Evolutionary conservation across 352 stramenopile species (phyloP), one percentile per base, ranked within the genome.

Genomic region (Pythium scleroteichum): DNA sequence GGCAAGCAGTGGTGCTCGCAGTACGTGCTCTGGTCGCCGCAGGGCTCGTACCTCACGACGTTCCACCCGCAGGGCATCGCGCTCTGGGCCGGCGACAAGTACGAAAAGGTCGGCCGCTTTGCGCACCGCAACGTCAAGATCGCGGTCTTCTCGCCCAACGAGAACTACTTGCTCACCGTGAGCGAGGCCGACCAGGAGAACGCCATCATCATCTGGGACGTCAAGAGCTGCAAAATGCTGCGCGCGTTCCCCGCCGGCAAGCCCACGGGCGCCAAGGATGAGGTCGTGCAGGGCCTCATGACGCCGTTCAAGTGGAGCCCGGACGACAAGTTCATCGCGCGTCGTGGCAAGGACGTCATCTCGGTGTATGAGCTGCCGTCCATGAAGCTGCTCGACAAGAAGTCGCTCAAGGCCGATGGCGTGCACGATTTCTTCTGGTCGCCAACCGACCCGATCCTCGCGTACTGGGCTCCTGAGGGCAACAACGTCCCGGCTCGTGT

Each of bases 391-490:
- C 79, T 99, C 8, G 96, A 99, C 61, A 98, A 98, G 73, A 98
- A 98, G 62, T 99, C 96, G 52, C 80, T 99, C 16, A 82, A 87
- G 42, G 91, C 96, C 24, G 86, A 99, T 51, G 96, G 92, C 35
- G 95, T 99, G 46, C 80, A 94, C 59, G 97, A 99, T 71, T 99
- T 99, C 61, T 96, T 98, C 69, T 99, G 97, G 94, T 98, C 90
- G 51, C 96, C 97, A 1, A 98, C 94, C 46, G 85, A 93, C 58
- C 96, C 98, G 49, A 80, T 99, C 44, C 59, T 96, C 40, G 94
- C 96, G 2, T 99, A 99, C 81, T 99, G 97, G 97, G 94, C 96
- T 12, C 94, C 97, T 0, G 96, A 99, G 75, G 77, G 88, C 62
- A 93, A 92, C 66, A 94, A 96, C 76, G 83, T 97, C 51, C 97